phyloP scores from a whole-genome alignment of 1,139 yeast species.

The Candida neerlandica region DNA sequence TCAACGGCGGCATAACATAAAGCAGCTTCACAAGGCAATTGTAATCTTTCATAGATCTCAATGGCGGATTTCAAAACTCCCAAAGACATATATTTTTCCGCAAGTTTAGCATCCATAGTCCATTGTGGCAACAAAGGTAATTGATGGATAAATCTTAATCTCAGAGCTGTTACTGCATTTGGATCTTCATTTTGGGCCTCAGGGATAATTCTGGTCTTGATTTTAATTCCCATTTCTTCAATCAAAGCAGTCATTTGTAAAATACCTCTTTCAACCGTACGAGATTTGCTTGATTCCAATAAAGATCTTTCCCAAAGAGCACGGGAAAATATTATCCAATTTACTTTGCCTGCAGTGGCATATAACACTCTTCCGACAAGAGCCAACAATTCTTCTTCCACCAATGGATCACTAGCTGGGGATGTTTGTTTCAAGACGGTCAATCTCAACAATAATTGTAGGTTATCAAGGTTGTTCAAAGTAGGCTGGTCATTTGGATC shows the following conservation, averaged over 20 bases:
- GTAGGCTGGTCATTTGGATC: slow-evolving; percentile 87
- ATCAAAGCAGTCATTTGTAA: slow-evolving; percentile 91
- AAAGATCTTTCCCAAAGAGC: slow-evolving; percentile 91
- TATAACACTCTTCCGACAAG: slow-evolving; percentile 71
- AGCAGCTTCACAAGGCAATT: slow-evolving; percentile 81
- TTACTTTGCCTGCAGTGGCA: slow-evolving; percentile 47
- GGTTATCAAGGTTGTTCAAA: slow-evolving; percentile 67
- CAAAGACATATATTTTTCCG: slow-evolving; percentile 83
- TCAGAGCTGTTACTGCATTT: slow-evolving; percentile 41
- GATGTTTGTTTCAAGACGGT: slow-evolving; percentile 68
- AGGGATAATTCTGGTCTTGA: slow-evolving; percentile 64
- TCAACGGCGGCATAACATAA: slow-evolving; percentile 89
- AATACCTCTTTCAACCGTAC: slow-evolving; percentile 92
- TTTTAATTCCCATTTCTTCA: slow-evolving; percentile 81
- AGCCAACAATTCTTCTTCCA: slow-evolving; percentile 81
- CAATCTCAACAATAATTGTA: slow-evolving; percentile 71
- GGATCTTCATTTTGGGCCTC: slow-evolving; percentile 31
- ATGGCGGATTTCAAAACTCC: slow-evolving; percentile 88
- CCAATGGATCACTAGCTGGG: slow-evolving; percentile 69
- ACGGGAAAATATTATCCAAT: slow-evolving; percentile 81
- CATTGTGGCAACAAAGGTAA: slow-evolving; percentile 83
- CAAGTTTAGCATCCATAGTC: slow-evolving; percentile 79
- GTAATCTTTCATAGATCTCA: slow-evolving; percentile 82
- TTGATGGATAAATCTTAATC: slow-evolving; percentile 73
- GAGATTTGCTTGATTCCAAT: slow-evolving; percentile 76